Conservation (phyloP, 768 basidiomycete genomes). For the Plicaturopsis crispa region DNA sequence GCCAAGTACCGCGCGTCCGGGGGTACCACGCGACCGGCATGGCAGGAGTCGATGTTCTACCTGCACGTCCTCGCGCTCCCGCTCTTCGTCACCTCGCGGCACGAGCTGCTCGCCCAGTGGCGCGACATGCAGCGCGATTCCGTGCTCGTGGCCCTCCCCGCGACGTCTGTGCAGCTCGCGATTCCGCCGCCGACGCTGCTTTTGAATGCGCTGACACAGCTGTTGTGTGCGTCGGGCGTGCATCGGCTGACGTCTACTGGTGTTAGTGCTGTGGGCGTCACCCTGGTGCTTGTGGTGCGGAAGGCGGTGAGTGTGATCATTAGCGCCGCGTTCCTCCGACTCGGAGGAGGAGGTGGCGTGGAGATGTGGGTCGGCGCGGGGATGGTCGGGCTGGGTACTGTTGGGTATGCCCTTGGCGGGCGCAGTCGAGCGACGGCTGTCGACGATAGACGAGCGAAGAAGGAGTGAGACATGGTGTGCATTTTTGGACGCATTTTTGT, state of each 20-base stretch:
- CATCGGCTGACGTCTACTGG: constrained; percentile 77
- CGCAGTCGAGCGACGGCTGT: too few species aligned
- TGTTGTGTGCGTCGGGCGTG: constrained; percentile 82
- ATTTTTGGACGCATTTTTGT: too few species aligned
- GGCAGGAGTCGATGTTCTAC: constrained; percentile 94
- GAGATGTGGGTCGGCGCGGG: constrained; percentile 63
- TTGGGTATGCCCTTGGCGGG: constrained; percentile 50
- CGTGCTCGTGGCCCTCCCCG: constrained; percentile 5
- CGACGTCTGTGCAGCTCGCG: not conserved
- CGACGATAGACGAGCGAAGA: too few species aligned
- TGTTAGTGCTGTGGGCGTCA: constrained; percentile 69
- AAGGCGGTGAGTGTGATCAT: constrained; percentile 74
- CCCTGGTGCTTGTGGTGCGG: constrained; percentile 72
- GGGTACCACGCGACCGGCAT: constrained; percentile 27
- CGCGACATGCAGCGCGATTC: constrained; percentile 16
- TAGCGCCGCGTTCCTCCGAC: constrained; percentile 49
- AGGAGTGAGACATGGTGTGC: too few species aligned
- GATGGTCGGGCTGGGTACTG: constrained; percentile 63
- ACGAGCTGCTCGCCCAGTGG: constrained; percentile 43
- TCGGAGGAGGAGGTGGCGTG: constrained; percentile 19
- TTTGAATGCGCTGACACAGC: constrained; percentile 77
- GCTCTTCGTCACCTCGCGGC: constrained; percentile 58
- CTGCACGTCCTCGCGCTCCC: constrained; percentile 76
- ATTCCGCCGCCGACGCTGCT: constrained; percentile 34
- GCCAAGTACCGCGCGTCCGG: constrained; percentile 29